Base-by-base conservation (phyloP, 345 rosid genomes). In the Cochlearia excelsa region DNA sequence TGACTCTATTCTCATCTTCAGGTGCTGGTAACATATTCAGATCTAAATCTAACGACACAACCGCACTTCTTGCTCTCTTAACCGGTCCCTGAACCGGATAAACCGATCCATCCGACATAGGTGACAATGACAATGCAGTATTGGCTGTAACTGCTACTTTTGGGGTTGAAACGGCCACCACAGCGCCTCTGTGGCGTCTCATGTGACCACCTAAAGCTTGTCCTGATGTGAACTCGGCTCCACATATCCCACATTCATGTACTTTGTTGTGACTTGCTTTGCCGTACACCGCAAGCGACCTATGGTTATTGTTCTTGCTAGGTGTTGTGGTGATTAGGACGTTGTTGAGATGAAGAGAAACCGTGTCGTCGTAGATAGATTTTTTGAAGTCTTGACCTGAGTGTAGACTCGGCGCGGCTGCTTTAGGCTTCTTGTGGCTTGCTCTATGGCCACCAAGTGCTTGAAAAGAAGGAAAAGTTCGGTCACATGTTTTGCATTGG, bases 141-240 rank as follows among this genome's bases (percentile, higher is more conserved):
- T 71, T 71, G 43, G 61, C 51, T 4, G 45, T 34, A 66, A 70
- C 61, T 5, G 60, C 59, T 57, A 66, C 44, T 8, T 48, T 38
- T 1, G 64, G 47, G 2, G 70, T 56, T n/a, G 71, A 49, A 2
- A 56, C 49, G 1, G 63, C 70, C 38, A 50, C 54, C 30, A 50
- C 68, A 0, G 89, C 76, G 1, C 82, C 77, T 53, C 96, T 72
- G 51, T 94, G 99, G 65, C 99, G 75, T 75, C 99, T 70, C 99
- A 94, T 94, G 59, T 94, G 99, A 11, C 99, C 99, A 2, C 99
- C 99, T 51, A 94, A 74, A 5, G 99, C 99, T 77, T 94, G 99
- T 4, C 99, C 99, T 0, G 99, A 94, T 3, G 82, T 77, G 43
- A 94, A 94, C 65, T 84, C 96, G 0, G 90, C 87, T 4, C 97